phyloP scores from a whole-genome alignment of 495 filamentous ascomycete genomes.

The Recurvomyces mirabilis region DNA sequence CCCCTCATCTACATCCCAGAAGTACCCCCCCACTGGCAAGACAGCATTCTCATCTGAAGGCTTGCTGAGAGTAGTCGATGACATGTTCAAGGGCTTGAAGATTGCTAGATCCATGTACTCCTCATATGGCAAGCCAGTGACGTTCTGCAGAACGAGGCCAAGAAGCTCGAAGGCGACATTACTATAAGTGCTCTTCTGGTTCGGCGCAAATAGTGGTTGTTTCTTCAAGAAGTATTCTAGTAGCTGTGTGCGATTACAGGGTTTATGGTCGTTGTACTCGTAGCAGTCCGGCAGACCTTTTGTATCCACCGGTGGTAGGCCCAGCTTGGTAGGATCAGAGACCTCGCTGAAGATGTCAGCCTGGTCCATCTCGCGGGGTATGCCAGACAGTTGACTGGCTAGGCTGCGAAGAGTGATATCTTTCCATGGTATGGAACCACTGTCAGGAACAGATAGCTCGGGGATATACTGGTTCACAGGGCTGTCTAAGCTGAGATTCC shows the following conservation, averaged over 20 bases:
- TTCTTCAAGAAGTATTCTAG: slow-evolving; percentile 12
- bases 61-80: slow-evolving; percentile 17
- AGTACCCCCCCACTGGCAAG: slow-evolving; percentile 23
- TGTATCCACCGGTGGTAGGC: slow-evolving; percentile 24
- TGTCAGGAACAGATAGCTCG: slow-evolving; percentile 18
- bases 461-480: slow-evolving; percentile 24
- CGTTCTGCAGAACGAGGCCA: slow-evolving; percentile 26
- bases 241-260: slow-evolving; percentile 18
- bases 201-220: slow-evolving; percentile 28
- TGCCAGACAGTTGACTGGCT: slow-evolving; percentile 30
- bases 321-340: slow-evolving; percentile 12
- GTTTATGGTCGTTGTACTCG: slow-evolving; percentile 18
- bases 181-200: slow-evolving; percentile 29
- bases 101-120: slow-evolving; percentile 26
- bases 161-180: slow-evolving; percentile 29
- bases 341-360: slow-evolving; percentile 20
- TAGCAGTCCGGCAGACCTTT: slow-evolving; percentile 22
- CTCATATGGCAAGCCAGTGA: slow-evolving; percentile 23
- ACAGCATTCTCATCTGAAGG: slow-evolving; percentile 27
- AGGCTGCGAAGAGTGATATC: slow-evolving; percentile 30
- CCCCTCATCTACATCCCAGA: slow-evolving; percentile 28
- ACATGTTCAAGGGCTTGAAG: slow-evolving; percentile 26
- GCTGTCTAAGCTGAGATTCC: slow-evolving; percentile 29
- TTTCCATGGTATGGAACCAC: slow-evolving; percentile 26
- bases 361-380: slow-evolving; percentile 26